Percentiles rank a stretch among this genome's conserved stretches.
Conservation (phyloP, 495 filamentous ascomycete genomes). For the Bombardia bombarda region DNA sequence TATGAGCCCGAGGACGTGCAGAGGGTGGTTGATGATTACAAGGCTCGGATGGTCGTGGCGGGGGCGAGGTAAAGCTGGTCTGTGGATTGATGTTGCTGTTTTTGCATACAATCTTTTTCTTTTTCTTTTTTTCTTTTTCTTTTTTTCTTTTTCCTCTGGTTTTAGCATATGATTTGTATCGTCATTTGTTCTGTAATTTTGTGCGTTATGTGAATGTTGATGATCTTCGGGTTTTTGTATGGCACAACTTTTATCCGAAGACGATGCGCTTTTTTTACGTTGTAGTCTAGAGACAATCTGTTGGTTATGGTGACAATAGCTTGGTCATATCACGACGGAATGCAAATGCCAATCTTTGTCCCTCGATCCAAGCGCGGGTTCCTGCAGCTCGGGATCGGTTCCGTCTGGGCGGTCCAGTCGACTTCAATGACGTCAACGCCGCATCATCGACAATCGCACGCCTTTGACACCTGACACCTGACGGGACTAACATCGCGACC, state of each 20-base stretch:
- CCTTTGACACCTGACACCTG: not conserved
- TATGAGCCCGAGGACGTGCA: slow-evolving; percentile 18
- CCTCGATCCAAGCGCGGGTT: not conserved
- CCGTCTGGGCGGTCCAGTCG: not conserved
- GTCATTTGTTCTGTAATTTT: not conserved
- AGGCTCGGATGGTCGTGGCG: not conserved
- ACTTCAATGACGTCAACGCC: not conserved
- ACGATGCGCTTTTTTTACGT: too few relatives aligned
- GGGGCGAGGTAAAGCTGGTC: not conserved
- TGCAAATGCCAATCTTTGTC: too few relatives aligned
- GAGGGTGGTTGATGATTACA: slow-evolving; percentile 10
- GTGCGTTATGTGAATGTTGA: not conserved
- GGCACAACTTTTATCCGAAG: too few relatives aligned
- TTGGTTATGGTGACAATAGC: too few relatives aligned
- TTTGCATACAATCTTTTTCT: not conserved
- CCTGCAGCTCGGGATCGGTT: not conserved
- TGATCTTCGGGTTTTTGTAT: too few relatives aligned
- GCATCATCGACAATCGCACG: not conserved
- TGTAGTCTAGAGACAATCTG: too few relatives aligned
- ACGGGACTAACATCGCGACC: not conserved
- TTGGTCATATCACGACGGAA: too few relatives aligned
- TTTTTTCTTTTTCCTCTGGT: not conserved
- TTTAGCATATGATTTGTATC: not conserved
- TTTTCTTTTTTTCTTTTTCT: not conserved
- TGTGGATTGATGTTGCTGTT: not conserved